phyloP scores from a whole-genome alignment of 257 asterid genomes.

The Lycium ferocissimum region DNA sequence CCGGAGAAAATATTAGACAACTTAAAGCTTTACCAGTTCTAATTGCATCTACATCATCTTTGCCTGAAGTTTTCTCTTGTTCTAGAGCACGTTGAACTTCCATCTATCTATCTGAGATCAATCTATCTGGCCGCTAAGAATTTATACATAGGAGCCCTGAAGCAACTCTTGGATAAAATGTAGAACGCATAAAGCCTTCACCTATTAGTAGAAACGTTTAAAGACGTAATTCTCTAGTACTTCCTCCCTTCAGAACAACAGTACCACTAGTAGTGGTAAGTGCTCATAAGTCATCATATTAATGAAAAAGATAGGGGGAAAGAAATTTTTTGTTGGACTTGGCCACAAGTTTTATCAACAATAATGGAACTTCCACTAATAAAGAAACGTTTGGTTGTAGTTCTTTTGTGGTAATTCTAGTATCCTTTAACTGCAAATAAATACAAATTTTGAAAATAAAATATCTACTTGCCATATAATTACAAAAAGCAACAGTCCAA shows the following conservation, averaged over 20 bases:
- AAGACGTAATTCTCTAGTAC: neutral
- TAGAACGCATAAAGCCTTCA: neutral
- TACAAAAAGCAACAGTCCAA: neutral
- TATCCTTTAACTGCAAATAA: neutral
- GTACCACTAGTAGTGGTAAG: slow-evolving; percentile 11
- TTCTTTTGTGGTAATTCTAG: neutral
- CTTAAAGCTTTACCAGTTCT: slow-evolving; percentile 14
- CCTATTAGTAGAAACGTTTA: neutral
- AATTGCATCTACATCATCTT: slow-evolving; percentile 6
- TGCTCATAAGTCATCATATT: neutral
- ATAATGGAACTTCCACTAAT: neutral
- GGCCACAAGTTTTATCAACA: slow-evolving; percentile 21
- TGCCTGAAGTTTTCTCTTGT: slow-evolving; percentile 28
- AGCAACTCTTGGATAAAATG: neutral
- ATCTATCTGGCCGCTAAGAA: neutral
- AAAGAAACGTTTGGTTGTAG: neutral
- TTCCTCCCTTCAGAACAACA: neutral
- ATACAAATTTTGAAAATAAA: neutral
- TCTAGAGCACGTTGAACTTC: neutral
- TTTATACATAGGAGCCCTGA: neutral
- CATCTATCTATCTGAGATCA: neutral
- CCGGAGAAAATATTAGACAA: neutral
- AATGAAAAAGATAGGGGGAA: neutral
- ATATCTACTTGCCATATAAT: neutral
- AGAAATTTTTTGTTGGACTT: slow-evolving; percentile 1